Base-by-base conservation (phyloP, 805 yeast genomes). In the Nakazawaea molendinolei region DNA sequence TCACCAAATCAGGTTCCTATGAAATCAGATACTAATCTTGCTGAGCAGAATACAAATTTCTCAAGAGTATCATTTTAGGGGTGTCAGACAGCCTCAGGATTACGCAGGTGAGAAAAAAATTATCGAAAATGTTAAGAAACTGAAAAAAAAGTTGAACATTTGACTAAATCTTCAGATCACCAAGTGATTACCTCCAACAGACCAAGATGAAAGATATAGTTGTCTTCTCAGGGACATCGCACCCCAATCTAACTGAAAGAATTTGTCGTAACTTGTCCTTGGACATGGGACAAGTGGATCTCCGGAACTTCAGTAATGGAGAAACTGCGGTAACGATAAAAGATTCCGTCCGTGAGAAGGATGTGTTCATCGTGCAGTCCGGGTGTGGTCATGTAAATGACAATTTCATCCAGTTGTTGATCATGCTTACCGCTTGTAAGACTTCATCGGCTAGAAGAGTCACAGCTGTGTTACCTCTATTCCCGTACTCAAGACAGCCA, bases 401-500 rank as follows among this genome's bases (percentile, higher is more conserved):
- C 57, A 78, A 75, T 48, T 80, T 87, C 47, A 73, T 89, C 57
- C 95, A 87, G 59, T 63, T 89, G 33, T 60, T 87, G 48, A 80
- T 87, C 46, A 74, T 85, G 69, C 76, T 87, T 20, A 79, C 89
- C n/a, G 96, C 96, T 3, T 86, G 95, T 60, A 89, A 89, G 50
- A 79, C 86, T 32, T 94, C 97, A 3, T 79, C 90, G 40, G 95
- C 96, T 10, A 75, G 74, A 40, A 69, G 90, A 40, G 95, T 87
- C 29, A 86, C 95, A 2, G 95, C 90, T 0, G 95, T 87, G 21
- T 66, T 85, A 57, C 98, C 99, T 3, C 68, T 87, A 42, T 92
- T 92, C 59, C 96, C 97, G 19, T 92, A 92, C 55, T 84, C 95
- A 3, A 72, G 99, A 52, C 99, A 92, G 59, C 95, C 96, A 4